Evolutionary conservation across 2,329 filamentous ascomycete genomes (phyloP), one percentile per base, ranked within the genome.

Genomic region (Beauveria sp.): DNA sequence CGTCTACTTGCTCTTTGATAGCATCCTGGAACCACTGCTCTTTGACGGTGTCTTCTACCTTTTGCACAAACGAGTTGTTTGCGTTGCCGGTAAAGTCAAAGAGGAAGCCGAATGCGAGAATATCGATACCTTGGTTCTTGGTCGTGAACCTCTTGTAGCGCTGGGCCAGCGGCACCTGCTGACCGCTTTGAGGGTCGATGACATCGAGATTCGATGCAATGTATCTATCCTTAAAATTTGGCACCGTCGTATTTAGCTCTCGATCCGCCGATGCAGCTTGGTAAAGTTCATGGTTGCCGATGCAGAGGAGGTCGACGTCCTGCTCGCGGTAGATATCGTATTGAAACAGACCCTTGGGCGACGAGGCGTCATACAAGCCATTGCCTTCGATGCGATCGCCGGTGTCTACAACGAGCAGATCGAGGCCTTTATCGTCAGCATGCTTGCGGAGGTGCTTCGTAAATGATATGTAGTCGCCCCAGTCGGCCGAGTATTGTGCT

Each of bases 391-490:
- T 85, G 7, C 93, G 85, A 71, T 98, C 95, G 64, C 95, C 95
- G 0, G 93, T 97, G 72, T 99, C 95, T 65, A 99, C 80, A n/a
- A 99, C 79, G n/a, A 99, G 78, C 18, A 99, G 79, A 72, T 99
- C 95, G 31, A 84, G 85, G 50, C 91, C 92, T 59, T 88, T 81
- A 1, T 86, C 83, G 70, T 97, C 90, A 61, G 92, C 91, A 70
- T 85, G 87, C 66, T 86, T 82, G 61, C 85, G 88, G 80, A 99
- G 85, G 71, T 93, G 91, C 42, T 88, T 80, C 40, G 92, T 86
- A 71, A 99, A 97, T 7, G 93, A 97, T 69, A 98, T 83, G 75
- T 98, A 99, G 76, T 99, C 95, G 63, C 95, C 95, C 92, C 95
- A 98, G 74, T 99, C 95, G 52, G 91, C 93, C 7, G 91, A 93